Evolutionary conservation across 257 asterid species (phyloP), one percentile per base, ranked within the genome.

Genomic region (Datura wrightii): DNA sequence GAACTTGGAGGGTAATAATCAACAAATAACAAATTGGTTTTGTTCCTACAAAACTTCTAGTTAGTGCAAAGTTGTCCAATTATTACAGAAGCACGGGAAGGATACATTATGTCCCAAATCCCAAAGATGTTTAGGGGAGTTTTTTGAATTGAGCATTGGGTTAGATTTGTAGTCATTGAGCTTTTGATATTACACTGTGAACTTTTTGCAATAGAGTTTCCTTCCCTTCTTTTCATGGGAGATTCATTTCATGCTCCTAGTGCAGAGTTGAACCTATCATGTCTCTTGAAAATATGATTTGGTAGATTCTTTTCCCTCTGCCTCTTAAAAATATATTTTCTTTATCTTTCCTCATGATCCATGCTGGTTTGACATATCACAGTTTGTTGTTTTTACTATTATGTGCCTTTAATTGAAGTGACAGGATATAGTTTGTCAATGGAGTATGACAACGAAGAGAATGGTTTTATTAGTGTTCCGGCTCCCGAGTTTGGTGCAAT

Each of bases 401-500:
- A 58, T 50, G 69, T 52, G 56, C 39, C 62, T 83, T 67, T 83
- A 24, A 83, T 37, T 67, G 63, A 48, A 42, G 50, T 83, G 85
- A 74, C 81, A 83, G 85, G 48, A 52, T 82, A 71, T 53, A 83
- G 85, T 59, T 76, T 84, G 52, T 53, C 83, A 42, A 94, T 94
- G 98, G 94, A 89, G 87, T 85, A 79, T 6, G 82, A 67, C 3
- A 88, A 86, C 31, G 90, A 88, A 54, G 90, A 88, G 62, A 87
- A 83, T 79, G 87, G 81, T 70, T 89, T 80, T 92, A 76, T 83
- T 83, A 94, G 95, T 85, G 85, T 80, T 78, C 82, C 82, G n/a
- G 74, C 86, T 55, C 99, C 97, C 62, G 94, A 92, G 86, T 93
- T 81, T 82, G 99, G 99, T 86, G 99, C 99, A 62, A 94, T 95